phyloP scores from a whole-genome alignment of 805 yeast genomes.

The Saturnispora besseyi region DNA sequence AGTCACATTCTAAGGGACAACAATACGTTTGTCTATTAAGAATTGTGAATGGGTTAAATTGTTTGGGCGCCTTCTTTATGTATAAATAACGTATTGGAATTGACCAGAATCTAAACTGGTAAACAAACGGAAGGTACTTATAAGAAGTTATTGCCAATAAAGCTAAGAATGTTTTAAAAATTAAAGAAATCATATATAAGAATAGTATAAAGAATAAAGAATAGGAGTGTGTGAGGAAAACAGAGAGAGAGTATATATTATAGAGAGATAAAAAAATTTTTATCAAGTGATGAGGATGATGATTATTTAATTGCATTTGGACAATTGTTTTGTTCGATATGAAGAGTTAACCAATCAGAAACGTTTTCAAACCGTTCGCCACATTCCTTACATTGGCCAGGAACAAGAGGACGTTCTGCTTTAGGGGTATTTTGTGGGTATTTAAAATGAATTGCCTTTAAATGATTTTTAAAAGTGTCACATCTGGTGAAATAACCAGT shows the following conservation, averaged over 20 bases:
- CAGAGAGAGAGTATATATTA: background rate
- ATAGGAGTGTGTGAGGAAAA: background rate
- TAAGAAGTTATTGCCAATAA: constrained; percentile 29
- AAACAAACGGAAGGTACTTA: constrained; percentile 64
- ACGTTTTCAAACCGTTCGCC: constrained; percentile 55
- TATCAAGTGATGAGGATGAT: background rate
- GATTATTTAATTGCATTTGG: constrained; percentile 4
- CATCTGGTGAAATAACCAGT: constrained; percentile 83
- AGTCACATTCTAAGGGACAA: constrained; percentile 74
- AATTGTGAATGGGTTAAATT: constrained; percentile 7
- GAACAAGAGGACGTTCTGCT: constrained; percentile 55
- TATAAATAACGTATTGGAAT: background rate
- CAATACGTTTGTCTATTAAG: constrained; percentile 27
- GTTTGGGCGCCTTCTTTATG: background rate
- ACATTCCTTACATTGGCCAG: constrained; percentile 76
- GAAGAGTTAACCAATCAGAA: constrained; percentile 70
- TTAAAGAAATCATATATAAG: background rate
- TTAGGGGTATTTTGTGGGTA: constrained; percentile 84
- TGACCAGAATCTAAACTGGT: constrained; percentile 35
- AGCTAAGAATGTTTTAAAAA: background rate
- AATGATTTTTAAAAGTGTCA: constrained; percentile 86
- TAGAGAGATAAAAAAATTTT: background rate
- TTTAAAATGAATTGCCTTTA: constrained; percentile 81
- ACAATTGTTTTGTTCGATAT: constrained; percentile 50
- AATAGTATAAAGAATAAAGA: background rate